Conservation (phyloP, 2,329 filamentous ascomycete genomes). For the Fusarium siculi region DNA sequence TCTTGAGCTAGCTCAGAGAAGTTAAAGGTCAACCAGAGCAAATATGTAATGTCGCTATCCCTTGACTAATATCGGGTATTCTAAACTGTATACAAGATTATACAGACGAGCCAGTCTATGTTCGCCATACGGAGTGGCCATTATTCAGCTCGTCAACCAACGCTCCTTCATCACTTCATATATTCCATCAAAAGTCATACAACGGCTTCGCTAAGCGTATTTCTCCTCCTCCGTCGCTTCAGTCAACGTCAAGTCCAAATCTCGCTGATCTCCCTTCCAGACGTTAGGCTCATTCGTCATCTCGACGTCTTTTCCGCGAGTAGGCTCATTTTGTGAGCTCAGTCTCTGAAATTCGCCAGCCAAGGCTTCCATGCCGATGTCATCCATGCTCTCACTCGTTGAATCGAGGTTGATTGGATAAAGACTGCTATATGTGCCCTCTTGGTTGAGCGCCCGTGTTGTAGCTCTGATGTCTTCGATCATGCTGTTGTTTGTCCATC, state of each 20-base stretch:
- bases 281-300: background rate
- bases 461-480: background rate
- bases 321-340: background rate
- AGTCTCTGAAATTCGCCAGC: background rate
- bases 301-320: background rate
- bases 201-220: background rate
- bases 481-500: constrained; percentile 6
- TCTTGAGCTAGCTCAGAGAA: background rate
- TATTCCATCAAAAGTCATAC: background rate
- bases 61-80: background rate
- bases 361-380: constrained; percentile 15
- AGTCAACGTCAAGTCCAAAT: constrained; percentile 13
- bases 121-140: background rate
- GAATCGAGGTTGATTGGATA: constrained; percentile 14
- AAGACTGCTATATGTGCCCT: constrained; percentile 5
- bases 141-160: too few relatives aligned
- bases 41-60: background rate
- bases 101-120: background rate
- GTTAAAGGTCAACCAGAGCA: background rate
- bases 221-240: constrained; percentile 18
- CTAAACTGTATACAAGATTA: background rate
- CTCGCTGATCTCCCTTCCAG: constrained; percentile 18
- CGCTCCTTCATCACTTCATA: background rate
- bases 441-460: background rate
- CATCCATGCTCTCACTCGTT: constrained; percentile 1